These are phyloP conservation scores for Xylariaceae sp. DNA, from an alignment of 2,329 filamentous ascomycete genomes.

Conservation along the genomic window DNA sequence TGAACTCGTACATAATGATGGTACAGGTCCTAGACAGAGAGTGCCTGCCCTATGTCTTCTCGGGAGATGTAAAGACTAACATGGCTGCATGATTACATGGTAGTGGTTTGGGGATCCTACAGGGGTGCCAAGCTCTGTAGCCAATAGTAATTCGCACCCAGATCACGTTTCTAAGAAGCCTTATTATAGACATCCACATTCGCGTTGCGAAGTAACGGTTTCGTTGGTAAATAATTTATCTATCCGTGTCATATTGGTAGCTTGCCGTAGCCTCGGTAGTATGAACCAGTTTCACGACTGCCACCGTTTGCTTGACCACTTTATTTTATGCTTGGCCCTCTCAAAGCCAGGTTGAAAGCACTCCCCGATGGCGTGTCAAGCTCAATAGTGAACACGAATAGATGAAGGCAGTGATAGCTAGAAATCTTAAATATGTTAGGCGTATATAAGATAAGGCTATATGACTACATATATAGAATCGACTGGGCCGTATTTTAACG, in stretches of 20 bases:
- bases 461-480: no score
- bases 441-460: no score
- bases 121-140: constrained; percentile 9
- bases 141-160: constrained; percentile 13
- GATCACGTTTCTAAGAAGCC: constrained; percentile 17
- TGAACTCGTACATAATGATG: constrained; percentile 9
- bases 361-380: no score
- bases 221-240: neutral
- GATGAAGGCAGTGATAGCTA: no score
- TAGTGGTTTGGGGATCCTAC: constrained; percentile 16
- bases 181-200: neutral
- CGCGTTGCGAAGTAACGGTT: neutral
- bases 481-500: no score
- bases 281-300: neutral
- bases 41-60: constrained; percentile 4
- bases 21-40: constrained; percentile 16
- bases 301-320: no score
- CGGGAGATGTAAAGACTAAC: constrained; percentile 13
- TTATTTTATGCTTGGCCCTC: no score
- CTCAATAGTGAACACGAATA: no score
- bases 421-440: no score
- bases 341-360: no score
- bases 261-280: neutral
- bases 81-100: constrained; percentile 9
- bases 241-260: neutral